Base-by-base conservation (phyloP, 2,329 filamentous ascomycete genomes). In the Hansfordia pulvinata region DNA sequence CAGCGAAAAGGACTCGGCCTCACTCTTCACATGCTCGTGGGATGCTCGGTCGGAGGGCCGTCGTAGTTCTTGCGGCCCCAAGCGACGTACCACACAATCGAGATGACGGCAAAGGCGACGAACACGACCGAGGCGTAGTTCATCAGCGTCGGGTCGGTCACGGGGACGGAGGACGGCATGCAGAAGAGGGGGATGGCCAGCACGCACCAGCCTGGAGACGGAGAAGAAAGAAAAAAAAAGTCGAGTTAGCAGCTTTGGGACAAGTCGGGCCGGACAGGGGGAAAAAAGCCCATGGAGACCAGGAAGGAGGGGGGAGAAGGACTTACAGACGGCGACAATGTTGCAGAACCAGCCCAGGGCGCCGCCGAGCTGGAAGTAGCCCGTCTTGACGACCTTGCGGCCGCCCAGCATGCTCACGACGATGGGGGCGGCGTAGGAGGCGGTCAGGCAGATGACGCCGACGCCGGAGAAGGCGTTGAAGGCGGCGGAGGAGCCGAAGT, bases 71-170 rank as follows among this genome's bases (percentile, higher is more conserved):
- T 68, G 51, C 69, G 65, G 18, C 77, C 77, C 73, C 75, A 80
- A 27, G 62, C 60, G 37, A 70, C 56, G 54, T 84, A 84, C 76
- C 76, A 84, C 6, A 54, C 48, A 8, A 58, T 62, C 2, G 77
- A 69, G 30, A 82, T 62, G 20, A 57, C 25, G 29, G 68, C 63
- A 34, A 79, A 76, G 5, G 60, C 73, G 15, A 76, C 65, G 38
- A 83, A 81, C n/a, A 84, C 77, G 18, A 74, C 77, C 10, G 72
- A 72, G 2, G 76, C 77, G 49, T 81, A 84, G 60, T 84, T 84
- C 60, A 82, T 76, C 20, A 58, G 62, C 11, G 52, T 45, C 5
- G 62, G 38, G 11, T 43, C 50, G 1, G 61, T 64, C 20, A 78
- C 71, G 5, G 71, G 71, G n/a, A 79, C 54, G 22, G 52, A 51